Evolutionary conservation across 805 yeast genomes (phyloP), one percentile per base, ranked within the genome.

Genomic region (Candida sakaeoensis): DNA sequence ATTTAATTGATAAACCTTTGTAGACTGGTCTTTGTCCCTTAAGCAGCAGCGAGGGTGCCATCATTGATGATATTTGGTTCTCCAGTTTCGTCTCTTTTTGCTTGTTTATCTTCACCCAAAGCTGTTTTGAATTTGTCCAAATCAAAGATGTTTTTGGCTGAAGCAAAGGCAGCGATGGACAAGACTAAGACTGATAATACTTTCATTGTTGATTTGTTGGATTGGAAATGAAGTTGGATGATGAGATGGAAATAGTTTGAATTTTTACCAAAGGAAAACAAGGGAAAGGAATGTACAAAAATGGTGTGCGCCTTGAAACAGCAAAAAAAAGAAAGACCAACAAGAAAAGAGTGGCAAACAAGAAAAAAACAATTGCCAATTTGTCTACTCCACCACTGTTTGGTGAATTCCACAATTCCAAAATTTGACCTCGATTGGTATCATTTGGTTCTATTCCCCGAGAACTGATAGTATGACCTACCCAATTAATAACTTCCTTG

Each of bases 121-220:
- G n/a, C 40, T 8, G 21, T 24, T 39, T 41, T 33, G n/a, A 51
- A 45, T 3, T 44, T 51, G 15, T 47, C 46, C 30, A 49, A 38
- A 37, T 46, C 37, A 25, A 48, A 26, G 8, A 47, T 43, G 36
- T 50, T 49, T 15, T 31, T 31, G 13, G 34, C 6, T 5, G 34
- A 8, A 7, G 19, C 34, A 4, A 31, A 19, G 5, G 32, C 5
- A 28, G 10, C 32, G 10, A 28, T 28, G 10, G 32, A 7, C 16
- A 28, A 28, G 14, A 28, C 17, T 8, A 28, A 8, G 10, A 28
- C 16, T 31, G 26, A 22, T 33, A 27, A 23, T 3, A 14, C 7
- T 28, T 14, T 21, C 19, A 13, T 18, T 18, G 13, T 28, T 19
- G 39, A 18, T 36, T 36, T 27, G 30, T 12, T 27, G 13, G 13